Base-by-base conservation (phyloP, 140 eudicot genomes). In the Senecio squalidus region DNA sequence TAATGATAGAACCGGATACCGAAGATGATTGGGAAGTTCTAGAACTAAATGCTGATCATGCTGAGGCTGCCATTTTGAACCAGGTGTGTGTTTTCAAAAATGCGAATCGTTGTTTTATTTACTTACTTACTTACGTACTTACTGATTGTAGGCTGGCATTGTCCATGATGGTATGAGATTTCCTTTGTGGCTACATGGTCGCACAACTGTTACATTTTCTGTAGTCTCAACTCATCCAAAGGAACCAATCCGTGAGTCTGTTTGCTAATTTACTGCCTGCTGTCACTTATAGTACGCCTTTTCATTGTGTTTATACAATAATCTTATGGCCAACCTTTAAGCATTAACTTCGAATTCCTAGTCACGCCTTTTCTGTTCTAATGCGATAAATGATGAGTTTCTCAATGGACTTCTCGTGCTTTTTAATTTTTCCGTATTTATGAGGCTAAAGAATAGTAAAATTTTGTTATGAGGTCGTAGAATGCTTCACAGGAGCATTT, bases 21-120 rank as follows among this genome's bases (percentile, higher is more conserved):
- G 98, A 86, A 73, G 96, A 92, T 79, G 98, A 92, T 71, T 92
- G 98, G 98, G 98, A 92, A 76, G 84, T 92, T 70, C 76, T 92
- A 63, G 98, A 92, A 80, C 86, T 92, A 24, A 92, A 86, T 61
- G 72, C 96, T 4, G 89, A 92, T 56, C 76, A 66, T 59, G 98
- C 98, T 26, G 96, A 92, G 68, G 78, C 74, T 3, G 80, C 79
- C 70, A 86, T 92, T 31, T 60, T 90, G 67, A 80, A 76, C 62
- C 97, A 90, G 97, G 97, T 90, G 55, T 4, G n/a, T n/a, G n/a
- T n/a, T n/a, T n/a, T n/a, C n/a, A n/a, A n/a, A n/a, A n/a, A n/a
- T n/a, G n/a, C n/a, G n/a, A n/a, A n/a, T n/a, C n/a, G n/a, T n/a
- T n/a, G n/a, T n/a, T n/a, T n/a, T 17, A 14, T 9, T n/a, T 45